Percentiles rank a stretch among this genome's conserved stretches.
phyloP scores from a whole-genome alignment of 805 yeast species.

The Helenozyma baotianmanensis region DNA sequence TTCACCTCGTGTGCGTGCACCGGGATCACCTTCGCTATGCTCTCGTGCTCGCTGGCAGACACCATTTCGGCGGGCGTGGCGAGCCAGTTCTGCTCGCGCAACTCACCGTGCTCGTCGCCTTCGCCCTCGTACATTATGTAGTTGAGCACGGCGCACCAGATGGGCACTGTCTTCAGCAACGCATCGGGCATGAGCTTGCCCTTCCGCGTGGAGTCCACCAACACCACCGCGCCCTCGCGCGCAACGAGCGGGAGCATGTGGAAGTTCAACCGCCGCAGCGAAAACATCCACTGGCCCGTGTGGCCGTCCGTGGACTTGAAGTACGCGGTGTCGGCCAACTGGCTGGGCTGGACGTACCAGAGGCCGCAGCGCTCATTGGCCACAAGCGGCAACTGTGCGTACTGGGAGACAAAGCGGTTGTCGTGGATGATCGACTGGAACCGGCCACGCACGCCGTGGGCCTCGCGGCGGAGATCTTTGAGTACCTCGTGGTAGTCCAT shows the following conservation, averaged over 20 bases:
- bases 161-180: conserved; percentile 79
- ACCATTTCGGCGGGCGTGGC: conserved; percentile 51
- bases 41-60: conserved; percentile 50
- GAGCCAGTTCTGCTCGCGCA: conserved; percentile 30
- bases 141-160: conserved; percentile 84
- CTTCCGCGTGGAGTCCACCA: conserved; percentile 81
- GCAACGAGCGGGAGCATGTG: conserved; percentile 55
- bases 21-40: conserved; percentile 47
- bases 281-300: conserved; percentile 73
- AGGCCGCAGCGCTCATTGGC: conserved; percentile 85
- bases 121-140: conserved; percentile 40
- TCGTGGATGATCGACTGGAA: conserved; percentile 51
- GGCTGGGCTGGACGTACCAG: conserved; percentile 65
- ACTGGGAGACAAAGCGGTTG: conserved; percentile 13
- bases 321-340: conserved; percentile 48
- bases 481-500: conserved; percentile 16
- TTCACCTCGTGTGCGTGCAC: conserved; percentile 42
- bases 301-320: conserved; percentile 95
- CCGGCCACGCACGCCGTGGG: conserved; percentile 55
- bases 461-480: conserved; percentile 47
- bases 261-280: conserved; percentile 66
- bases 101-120: conserved; percentile 1
- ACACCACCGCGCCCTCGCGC: conserved; percentile 43
- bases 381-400: conserved; percentile 37
- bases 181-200: conserved; percentile 88